A percentile compares a stretch with the other conserved stretches of the same genome.
These are phyloP conservation scores for Arthrobotrys musiformis DNA, from an alignment of 2,329 filamentous ascomycete genomes.

Conservation along the genomic window DNA sequence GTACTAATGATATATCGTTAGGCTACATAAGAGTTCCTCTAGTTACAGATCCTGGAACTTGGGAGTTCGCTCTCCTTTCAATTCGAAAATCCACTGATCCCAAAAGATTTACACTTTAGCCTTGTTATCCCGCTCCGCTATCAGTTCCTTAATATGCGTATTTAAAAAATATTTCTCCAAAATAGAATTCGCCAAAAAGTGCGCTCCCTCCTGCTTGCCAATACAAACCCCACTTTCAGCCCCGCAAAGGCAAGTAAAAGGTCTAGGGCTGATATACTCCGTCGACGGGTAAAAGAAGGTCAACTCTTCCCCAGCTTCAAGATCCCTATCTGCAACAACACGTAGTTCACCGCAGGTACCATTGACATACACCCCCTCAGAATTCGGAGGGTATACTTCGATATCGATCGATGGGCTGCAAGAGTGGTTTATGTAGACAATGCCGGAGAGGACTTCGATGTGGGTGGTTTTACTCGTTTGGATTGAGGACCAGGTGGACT, in stretches of 20 bases:
- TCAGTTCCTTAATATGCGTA: slow-evolving; percentile 61
- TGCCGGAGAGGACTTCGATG: slow-evolving; percentile 72
- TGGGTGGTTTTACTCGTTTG: slow-evolving; percentile 70
- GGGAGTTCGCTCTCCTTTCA: no score
- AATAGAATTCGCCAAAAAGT: slow-evolving; percentile 61
- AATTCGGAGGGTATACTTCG: slow-evolving; percentile 65
- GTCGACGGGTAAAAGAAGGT: slow-evolving; percentile 81
- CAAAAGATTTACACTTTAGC: background rate
- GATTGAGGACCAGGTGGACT: slow-evolving; percentile 72
- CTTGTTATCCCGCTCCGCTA: background rate
- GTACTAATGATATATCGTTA: no score
- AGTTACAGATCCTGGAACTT: no score
- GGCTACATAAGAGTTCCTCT: no score
- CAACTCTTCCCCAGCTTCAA: slow-evolving; percentile 70
- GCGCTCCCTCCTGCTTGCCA: slow-evolving; percentile 63
- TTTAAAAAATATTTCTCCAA: slow-evolving; percentile 64
- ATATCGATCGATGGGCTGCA: slow-evolving; percentile 75
- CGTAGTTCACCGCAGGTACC: slow-evolving; percentile 66
- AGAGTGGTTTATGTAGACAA: slow-evolving; percentile 76
- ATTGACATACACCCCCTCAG: slow-evolving; percentile 60
- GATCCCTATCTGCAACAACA: slow-evolving; percentile 68
- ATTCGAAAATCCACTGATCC: no score
- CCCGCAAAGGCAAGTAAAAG: slow-evolving; percentile 74
- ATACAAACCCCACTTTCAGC: slow-evolving; percentile 63
- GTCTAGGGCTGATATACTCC: slow-evolving; percentile 78